These are phyloP conservation scores for Chrysanthemum seticuspe DNA, from an alignment of 129 eudicot genomes.

Conservation along the genomic window DNA sequence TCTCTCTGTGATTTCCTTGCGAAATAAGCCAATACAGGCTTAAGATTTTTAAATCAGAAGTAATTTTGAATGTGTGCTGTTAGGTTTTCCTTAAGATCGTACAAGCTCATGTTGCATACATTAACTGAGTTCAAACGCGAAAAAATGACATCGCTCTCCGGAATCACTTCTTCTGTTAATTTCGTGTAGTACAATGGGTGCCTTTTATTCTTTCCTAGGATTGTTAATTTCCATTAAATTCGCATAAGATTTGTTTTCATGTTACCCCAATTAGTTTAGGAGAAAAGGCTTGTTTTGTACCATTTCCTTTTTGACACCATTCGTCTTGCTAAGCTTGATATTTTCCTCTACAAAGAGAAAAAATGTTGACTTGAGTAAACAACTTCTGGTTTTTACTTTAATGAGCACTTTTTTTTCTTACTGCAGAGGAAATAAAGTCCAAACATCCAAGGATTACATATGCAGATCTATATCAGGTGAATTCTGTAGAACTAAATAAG, in stretches of 20 bases:
- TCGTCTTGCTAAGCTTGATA: constrained; percentile 5
- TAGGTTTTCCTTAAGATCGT: constrained; percentile 10
- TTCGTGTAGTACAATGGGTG: too few relatives aligned
- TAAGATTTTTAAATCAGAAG: constrained; percentile 17
- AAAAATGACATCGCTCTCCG: too few relatives aligned
- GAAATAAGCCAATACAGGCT: constrained; percentile 1
- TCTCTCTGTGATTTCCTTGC: too few relatives aligned
- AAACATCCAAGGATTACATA: constrained; percentile 86
- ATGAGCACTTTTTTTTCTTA: constrained; percentile 26
- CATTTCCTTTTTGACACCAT: neutral
- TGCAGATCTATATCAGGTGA: constrained; percentile 98
- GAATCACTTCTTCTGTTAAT: too few relatives aligned
- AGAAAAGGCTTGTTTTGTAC: neutral
- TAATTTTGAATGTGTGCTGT: neutral
- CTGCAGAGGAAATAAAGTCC: constrained; percentile 85
- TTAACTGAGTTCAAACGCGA: neutral
- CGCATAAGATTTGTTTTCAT: too few relatives aligned
- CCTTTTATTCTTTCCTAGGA: too few relatives aligned
- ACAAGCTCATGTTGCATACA: neutral
- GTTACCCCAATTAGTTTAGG: too few relatives aligned
- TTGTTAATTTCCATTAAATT: too few relatives aligned
- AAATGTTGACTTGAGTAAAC: neutral
- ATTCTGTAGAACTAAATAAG: neutral
- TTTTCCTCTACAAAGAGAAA: constrained; percentile 13
- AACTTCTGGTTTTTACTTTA: constrained; percentile 7